These are phyloP conservation scores for Metahyphopichia silvanorum DNA, from an alignment of 805 yeast genomes.

Conservation along the genomic window DNA sequence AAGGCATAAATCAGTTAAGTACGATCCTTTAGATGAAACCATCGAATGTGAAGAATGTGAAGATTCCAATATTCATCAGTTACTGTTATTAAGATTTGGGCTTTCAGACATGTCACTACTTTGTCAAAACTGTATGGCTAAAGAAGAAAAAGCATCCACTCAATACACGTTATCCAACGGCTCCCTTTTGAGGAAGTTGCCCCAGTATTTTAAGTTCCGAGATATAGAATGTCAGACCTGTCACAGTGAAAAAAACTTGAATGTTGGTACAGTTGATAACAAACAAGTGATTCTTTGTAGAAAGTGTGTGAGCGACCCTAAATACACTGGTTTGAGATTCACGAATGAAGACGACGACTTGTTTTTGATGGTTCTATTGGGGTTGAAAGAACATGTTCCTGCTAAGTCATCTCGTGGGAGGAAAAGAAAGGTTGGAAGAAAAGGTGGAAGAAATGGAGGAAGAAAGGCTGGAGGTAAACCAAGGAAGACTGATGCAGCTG, in stretches of 20 bases:
- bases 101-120: slow-evolving; percentile 52
- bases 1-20: slow-evolving; percentile 48
- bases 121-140: slow-evolving; percentile 44
- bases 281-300: slow-evolving; percentile 37
- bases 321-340: slow-evolving; percentile 14
- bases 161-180: slow-evolving; percentile 54
- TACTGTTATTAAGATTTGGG: slow-evolving; percentile 50
- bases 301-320: slow-evolving; percentile 28
- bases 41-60: slow-evolving; percentile 57
- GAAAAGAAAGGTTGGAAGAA: slow-evolving; percentile 25
- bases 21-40: slow-evolving; percentile 33
- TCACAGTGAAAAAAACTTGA: slow-evolving; percentile 38
- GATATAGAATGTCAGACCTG: slow-evolving; percentile 49
- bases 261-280: slow-evolving; percentile 21
- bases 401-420: slow-evolving; percentile 13
- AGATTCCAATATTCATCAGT: slow-evolving; percentile 51
- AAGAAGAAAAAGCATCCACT: slow-evolving; percentile 46
- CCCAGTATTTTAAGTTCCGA: slow-evolving; percentile 46
- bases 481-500: slow-evolving; percentile 22
- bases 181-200: slow-evolving; percentile 47
- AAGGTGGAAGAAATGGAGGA: slow-evolving; percentile 8
- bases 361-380: slow-evolving; percentile 46
- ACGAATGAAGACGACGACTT: slow-evolving; percentile 46
- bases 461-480: slow-evolving; percentile 9
- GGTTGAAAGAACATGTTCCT: slow-evolving; percentile 41